Evolutionary conservation across 495 filamentous ascomycete species (phyloP).

Genomic region (Talaromyces proteolyticus): DNA sequence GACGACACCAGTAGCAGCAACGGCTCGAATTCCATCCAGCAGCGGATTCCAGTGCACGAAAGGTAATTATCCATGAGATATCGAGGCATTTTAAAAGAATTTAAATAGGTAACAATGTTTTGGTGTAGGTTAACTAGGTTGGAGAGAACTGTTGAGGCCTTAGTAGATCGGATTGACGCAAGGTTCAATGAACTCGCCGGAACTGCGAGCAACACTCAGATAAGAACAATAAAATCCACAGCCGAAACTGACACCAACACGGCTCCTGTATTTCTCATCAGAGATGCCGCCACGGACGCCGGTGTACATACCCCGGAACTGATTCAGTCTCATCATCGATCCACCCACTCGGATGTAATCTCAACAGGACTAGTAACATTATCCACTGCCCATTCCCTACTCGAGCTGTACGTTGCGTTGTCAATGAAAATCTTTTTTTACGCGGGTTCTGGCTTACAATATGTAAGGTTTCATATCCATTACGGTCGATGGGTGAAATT

Average conservation of each 20-base stretch:
- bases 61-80: constrained; percentile 1
- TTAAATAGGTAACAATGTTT: not conserved
- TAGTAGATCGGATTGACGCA: constrained; percentile 26
- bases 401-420: not conserved
- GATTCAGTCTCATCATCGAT: not conserved
- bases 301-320: constrained; percentile 19
- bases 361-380: constrained; percentile 2
- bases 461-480: constrained; percentile 10
- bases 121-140: constrained; percentile 25
- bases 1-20: not conserved
- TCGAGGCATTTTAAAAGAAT: not conserved
- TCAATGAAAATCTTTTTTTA: not conserved
- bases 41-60: not conserved
- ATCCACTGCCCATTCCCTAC: constrained; percentile 1
- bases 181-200: constrained; percentile 7
- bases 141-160: constrained; percentile 23
- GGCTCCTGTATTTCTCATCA: constrained; percentile 28
- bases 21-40: not conserved
- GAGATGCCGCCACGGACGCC: constrained; percentile 27
- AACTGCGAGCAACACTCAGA: not conserved
- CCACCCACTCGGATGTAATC: constrained; percentile 1
- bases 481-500: constrained; percentile 41
- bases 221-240: constrained; percentile 5
- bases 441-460: not conserved
- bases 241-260: constrained; percentile 16